phyloP scores from a whole-genome alignment of 345 rosid genomes.

The Fremontodendron californicum region DNA sequence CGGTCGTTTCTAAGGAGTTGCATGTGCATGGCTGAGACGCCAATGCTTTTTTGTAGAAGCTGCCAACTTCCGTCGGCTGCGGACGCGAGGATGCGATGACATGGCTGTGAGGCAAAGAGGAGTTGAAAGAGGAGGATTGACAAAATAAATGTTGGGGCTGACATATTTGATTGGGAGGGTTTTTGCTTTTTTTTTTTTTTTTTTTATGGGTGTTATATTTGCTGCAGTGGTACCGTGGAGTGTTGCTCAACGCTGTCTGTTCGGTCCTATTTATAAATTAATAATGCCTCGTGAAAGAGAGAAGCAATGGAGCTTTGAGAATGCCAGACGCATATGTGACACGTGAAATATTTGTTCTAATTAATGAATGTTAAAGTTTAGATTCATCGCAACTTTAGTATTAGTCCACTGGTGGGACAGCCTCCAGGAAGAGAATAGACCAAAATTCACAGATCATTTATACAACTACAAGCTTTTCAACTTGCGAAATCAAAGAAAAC shows the following conservation, averaged over 20 bases:
- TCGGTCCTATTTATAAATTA: too few relatives aligned
- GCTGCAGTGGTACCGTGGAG: background rate
- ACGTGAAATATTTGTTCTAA: conserved; percentile 1
- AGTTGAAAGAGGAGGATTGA: conserved; percentile 22
- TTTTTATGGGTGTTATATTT: background rate
- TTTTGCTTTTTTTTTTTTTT: background rate
- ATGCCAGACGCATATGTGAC: conserved; percentile 13
- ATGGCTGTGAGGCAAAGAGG: conserved; percentile 19
- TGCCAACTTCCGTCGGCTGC: conserved; percentile 64
- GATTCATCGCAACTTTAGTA: too few relatives aligned
- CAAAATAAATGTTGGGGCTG: background rate
- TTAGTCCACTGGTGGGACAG: background rate
- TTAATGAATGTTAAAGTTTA: too few relatives aligned
- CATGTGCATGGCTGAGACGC: conserved; percentile 83
- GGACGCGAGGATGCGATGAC: conserved; percentile 16
- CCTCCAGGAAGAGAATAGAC: background rate
- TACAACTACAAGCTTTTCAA: too few relatives aligned
- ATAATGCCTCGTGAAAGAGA: too few relatives aligned
- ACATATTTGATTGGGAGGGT: background rate
- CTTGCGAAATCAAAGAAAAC: too few relatives aligned
- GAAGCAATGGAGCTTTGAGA: background rate
- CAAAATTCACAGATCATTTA: too few relatives aligned
- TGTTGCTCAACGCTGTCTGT: background rate
- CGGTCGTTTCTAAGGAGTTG: conserved; percentile 80
- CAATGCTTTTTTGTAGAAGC: conserved; percentile 49